Evolutionary conservation across 768 basidiomycete genomes (phyloP).

Genomic region (Boletus sp.): DNA sequence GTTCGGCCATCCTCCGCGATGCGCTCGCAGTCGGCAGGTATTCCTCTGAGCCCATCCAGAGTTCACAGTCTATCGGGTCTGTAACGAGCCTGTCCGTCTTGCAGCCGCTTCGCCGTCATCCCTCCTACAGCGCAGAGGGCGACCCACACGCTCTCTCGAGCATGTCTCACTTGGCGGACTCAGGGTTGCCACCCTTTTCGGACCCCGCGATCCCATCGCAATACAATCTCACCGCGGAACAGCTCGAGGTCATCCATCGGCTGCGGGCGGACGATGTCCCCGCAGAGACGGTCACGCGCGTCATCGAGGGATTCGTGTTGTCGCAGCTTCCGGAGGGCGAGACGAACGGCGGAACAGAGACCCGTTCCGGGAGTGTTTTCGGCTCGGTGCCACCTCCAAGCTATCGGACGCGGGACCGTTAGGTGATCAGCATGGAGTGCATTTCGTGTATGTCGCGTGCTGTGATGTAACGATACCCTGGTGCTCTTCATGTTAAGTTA

Average conservation of each 20-base stretch:
- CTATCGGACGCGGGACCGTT: conserved; percentile 13
- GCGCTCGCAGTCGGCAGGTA: conserved; percentile 2
- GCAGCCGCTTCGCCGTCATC: conserved; percentile 6
- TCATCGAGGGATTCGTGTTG: conserved; percentile 10
- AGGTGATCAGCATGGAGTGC: neutral
- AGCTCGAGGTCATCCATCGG: conserved; percentile 12
- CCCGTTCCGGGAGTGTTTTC: neutral
- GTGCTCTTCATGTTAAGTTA: no score
- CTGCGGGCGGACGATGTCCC: conserved; percentile 11
- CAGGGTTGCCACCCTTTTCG: neutral
- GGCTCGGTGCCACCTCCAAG: conserved; percentile 20
- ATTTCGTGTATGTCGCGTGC: neutral
- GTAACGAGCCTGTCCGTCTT: neutral
- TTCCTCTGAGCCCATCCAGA: neutral
- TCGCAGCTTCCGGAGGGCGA: neutral
- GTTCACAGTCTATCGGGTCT: conserved; percentile 1
- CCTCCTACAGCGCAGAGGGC: neutral
- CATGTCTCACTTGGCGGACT: neutral
- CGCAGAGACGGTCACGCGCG: conserved; percentile 12
- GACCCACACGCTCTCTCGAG: neutral
- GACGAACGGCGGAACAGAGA: neutral
- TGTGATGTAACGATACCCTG: neutral
- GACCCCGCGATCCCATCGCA: neutral
- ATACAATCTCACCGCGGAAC: conserved; percentile 11
- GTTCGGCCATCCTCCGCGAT: neutral